Conservation (phyloP, 78 protist species). For the Dictyostelium citrinum region DNA sequence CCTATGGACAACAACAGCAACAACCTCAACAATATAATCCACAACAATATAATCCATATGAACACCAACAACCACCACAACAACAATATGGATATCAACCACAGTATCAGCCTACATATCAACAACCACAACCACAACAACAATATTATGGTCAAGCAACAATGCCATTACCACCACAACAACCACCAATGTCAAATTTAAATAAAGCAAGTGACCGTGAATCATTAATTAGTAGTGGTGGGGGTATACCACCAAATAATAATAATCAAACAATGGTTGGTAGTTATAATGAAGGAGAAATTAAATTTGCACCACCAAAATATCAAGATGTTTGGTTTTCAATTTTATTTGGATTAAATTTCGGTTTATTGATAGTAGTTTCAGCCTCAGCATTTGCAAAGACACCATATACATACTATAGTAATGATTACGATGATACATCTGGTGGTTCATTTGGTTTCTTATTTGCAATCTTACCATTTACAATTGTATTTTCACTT, state of each 20-base stretch:
- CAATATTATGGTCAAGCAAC: not conserved
- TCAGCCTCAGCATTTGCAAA: not conserved
- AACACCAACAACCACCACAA: constrained; percentile 3
- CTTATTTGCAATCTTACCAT: not conserved
- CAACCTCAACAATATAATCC: not conserved
- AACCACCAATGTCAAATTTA: not conserved
- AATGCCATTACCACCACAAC: not conserved
- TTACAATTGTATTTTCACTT: not conserved
- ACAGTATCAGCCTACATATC: not conserved
- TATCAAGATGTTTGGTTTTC: constrained; percentile 7
- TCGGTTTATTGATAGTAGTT: not conserved
- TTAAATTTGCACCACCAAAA: constrained; percentile 13
- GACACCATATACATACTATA: not conserved
- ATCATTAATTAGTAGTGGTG: not conserved
- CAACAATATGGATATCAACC: not conserved
- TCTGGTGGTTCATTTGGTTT: not conserved
- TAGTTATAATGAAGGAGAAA: not conserved
- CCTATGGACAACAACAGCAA: not conserved
- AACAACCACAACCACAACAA: constrained; percentile 3
- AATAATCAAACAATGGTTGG: not conserved
- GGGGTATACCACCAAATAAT: not conserved
- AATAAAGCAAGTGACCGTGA: not conserved
- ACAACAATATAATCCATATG: not conserved
- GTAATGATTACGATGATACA: not conserved
- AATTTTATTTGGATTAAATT: constrained; percentile 7